Base-by-base conservation (phyloP, 2,329 filamentous ascomycete species). In the Trichoderma koningiopsis region DNA sequence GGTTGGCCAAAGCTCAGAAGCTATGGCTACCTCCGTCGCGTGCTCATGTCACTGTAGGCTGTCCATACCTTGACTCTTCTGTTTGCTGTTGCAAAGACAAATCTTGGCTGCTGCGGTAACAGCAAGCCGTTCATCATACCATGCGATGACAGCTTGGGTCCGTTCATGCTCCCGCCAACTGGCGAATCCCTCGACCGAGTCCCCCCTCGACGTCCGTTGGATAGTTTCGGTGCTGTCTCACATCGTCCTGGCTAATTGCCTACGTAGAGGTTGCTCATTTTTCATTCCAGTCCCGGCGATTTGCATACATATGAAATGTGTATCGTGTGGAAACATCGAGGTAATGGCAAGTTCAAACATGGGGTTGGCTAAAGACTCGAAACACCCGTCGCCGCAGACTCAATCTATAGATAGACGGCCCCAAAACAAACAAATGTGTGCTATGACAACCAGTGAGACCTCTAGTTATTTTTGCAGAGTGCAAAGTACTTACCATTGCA, bases 361-460 rank as follows among this genome's bases (percentile, higher is more conserved):
- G 35, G 61, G 49, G 31, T 31, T 24, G 63, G 10, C 33, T 22
- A 40, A 43, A 55, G 40, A 10, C 55, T 29, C 55, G 29, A 67
- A 67, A 67, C 63, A 57, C 35, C 37, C n/a, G 27, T 19, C 47
- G 63, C 55, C 63, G 55, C 55, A 67, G 53, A 22, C 27, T 47
- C 33, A 11, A 14, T 56, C 62, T 57, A 62, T 52, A 47, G 60
- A 43, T 56, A 19, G 33, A 22, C 19, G 8, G 16, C 19, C 16
- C 40, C 40, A 43, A 43, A 43, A 43, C 58, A 61, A 49, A 61
- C 24, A 31, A 61, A 19, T 10, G 22, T 33, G 33, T 55, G 33
- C 55, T 31, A 49, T 58, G 27, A 22, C 27, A 49, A 43, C 49
- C 16, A 24, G 8, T 55, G 31, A 58, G 53, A 52, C n/a, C 27